Evolutionary conservation across 306 rosid genomes (phyloP).

Genomic region (Mucuna pruriens): DNA sequence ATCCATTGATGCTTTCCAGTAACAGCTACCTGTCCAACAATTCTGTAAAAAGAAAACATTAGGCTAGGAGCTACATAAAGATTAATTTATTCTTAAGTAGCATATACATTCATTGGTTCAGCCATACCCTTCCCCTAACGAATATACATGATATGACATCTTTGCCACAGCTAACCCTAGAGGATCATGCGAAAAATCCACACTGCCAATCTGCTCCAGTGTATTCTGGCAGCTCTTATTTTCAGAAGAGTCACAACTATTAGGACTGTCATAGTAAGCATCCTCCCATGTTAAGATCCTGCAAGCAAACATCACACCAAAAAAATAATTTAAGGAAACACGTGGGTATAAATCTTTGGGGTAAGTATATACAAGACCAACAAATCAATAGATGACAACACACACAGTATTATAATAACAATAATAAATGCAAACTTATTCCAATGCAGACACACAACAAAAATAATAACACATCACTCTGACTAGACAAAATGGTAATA

Average conservation of each 20-base stretch:
- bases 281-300: constrained; percentile 98
- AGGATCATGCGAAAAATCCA: constrained; percentile 50
- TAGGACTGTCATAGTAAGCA: constrained; percentile 76
- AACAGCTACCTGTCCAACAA: constrained; percentile 93
- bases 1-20: constrained; percentile 92
- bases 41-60: constrained; percentile 50
- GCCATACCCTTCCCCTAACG: constrained; percentile 94
- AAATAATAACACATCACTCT: constrained; percentile 17
- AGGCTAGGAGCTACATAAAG: constrained; percentile 10
- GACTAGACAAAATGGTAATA: not conserved
- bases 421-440: not conserved
- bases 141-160: constrained; percentile 85
- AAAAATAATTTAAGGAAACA: constrained; percentile 4
- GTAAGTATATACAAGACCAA: not conserved
- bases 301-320: constrained; percentile 41
- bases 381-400: constrained; percentile 6
- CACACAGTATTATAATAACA: not conserved
- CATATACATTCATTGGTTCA: constrained; percentile 24
- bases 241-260: constrained; percentile 50
- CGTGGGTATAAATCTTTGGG: not conserved
- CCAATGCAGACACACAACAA: not conserved
- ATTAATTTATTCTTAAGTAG: constrained; percentile 20
- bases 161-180: constrained; percentile 85
- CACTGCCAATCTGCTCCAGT: constrained; percentile 54
- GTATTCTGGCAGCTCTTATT: constrained; percentile 54